Evolutionary conservation across 805 yeast species (phyloP), one percentile per base, ranked within the genome.

Genomic region (Wickerhamomyces sydowiorum): DNA sequence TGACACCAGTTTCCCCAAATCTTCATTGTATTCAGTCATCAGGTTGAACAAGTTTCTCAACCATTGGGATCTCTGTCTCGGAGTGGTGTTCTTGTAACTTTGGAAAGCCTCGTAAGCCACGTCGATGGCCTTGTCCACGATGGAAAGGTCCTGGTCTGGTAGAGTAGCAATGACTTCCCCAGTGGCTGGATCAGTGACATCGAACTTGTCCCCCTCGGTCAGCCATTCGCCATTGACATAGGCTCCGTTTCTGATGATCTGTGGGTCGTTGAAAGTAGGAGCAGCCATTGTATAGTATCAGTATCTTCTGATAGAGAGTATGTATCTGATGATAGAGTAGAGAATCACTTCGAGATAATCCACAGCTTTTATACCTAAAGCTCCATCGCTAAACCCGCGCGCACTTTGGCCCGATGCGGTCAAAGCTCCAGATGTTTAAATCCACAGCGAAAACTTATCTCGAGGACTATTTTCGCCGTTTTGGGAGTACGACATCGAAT

Each of bases 221-320:
- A 77, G 59, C 95, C 96, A 89, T 52, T 79, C 66, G 32, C 96
- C 96, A 53, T 86, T 78, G 60, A 86, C 67, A 50, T 66, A 76
- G 4, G 83, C 83, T 39, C 77, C 73, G n/a, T 80, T 73, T 57
- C 70, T 68, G 44, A 83, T 48, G 29, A 84, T 66, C n/a, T 69
- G 67, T 20, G 65, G 62, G 55, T 79, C 78, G 40, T 69, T 68
- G 42, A 76, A 55, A 4, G 41, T 44, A 14, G 65, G 66, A 36
- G 45, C 45, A 13, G 48, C 44, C 44, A 39, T 49, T 36, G 22
- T 24, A 12, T 5, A 7, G 15, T 7, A 28, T 28, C 5, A 23
- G 25, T 23, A 23, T 23, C 7, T 7, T 23, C 7, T 23, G 10
- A 23, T 23, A 23, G 7, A 23, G 10, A 23, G 10, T 23, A 23